Percentiles rank a stretch among this genome's conserved stretches.
These are phyloP conservation scores for Sporothrix luriei DNA, from an alignment of 2,329 filamentous ascomycete genomes.

Conservation along the genomic window DNA sequence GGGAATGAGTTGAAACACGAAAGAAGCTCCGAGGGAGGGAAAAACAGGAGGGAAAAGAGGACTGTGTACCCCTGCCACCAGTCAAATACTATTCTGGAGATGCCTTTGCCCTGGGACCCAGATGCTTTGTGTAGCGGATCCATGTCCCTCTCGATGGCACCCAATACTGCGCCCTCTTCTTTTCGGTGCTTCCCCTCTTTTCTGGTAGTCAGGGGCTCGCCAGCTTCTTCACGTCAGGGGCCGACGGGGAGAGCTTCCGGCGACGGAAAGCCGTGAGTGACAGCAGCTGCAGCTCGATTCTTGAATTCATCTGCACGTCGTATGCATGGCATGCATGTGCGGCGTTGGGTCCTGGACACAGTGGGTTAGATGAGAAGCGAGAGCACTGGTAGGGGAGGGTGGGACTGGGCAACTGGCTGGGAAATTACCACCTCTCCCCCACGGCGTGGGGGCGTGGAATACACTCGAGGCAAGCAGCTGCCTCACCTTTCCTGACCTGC, in stretches of 20 bases:
- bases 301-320: neutral
- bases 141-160: neutral
- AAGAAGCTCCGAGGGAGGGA: neutral
- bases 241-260: slow-evolving; percentile 9
- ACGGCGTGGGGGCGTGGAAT: slow-evolving; percentile 16
- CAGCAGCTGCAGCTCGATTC: neutral
- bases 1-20: neutral
- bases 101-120: neutral
- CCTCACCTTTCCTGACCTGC: neutral
- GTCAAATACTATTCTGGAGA: neutral
- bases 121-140: slow-evolving; percentile 14
- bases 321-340: slow-evolving; percentile 12
- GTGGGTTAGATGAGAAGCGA: slow-evolving; percentile 12
- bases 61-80: neutral
- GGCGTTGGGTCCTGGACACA: slow-evolving; percentile 13
- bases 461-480: neutral
- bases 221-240: neutral
- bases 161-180: slow-evolving; percentile 7
- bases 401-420: neutral
- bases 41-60: too few relatives aligned
- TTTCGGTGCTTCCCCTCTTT: too few relatives aligned
- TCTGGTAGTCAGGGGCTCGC: neutral
- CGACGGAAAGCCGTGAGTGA: neutral
- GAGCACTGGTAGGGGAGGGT: neutral
- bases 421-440: neutral